These are phyloP conservation scores for Sherardia arvensis DNA, from an alignment of 257 asterid species.

Conservation along the genomic window DNA sequence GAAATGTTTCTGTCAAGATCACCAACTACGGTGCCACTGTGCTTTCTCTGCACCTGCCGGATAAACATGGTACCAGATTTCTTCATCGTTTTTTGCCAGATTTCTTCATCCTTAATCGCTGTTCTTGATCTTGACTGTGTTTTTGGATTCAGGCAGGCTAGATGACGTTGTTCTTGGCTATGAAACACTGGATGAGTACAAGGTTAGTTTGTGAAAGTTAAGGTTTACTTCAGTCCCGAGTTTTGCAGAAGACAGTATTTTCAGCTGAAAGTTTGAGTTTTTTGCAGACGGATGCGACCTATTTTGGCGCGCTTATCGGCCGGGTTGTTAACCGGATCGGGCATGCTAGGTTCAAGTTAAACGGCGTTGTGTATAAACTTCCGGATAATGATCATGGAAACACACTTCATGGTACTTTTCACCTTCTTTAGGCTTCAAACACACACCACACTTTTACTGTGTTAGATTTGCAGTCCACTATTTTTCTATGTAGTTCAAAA, in stretches of 20 bases:
- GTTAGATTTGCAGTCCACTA: neutral
- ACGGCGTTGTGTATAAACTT: slow-evolving; percentile 43
- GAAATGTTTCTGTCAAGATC: slow-evolving; percentile 39
- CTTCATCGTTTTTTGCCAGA: neutral
- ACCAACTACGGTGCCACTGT: slow-evolving; percentile 77
- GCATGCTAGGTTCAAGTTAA: slow-evolving; percentile 50
- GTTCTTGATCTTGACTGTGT: neutral
- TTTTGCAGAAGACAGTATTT: no score
- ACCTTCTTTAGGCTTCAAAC: neutral
- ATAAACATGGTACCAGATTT: slow-evolving; percentile 35
- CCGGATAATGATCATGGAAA: slow-evolving; percentile 77
- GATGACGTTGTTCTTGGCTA: slow-evolving; percentile 77
- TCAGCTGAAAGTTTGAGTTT: neutral
- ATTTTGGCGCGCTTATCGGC: slow-evolving; percentile 73
- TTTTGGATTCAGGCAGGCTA: slow-evolving; percentile 44
- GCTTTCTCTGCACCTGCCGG: slow-evolving; percentile 53
- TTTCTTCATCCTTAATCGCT: no score
- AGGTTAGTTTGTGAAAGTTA: slow-evolving; percentile 29
- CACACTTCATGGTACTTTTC: slow-evolving; percentile 64
- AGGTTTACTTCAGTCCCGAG: neutral
- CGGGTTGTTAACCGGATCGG: slow-evolving; percentile 85
- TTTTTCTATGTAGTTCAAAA: no score
- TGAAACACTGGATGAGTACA: slow-evolving; percentile 49
- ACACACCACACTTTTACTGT: neutral
- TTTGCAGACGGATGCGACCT: slow-evolving; percentile 60